A percentile compares a stretch with the other conserved stretches of the same genome.
These are phyloP conservation scores for Solanum arcanum DNA, from an alignment of 257 asterid genomes.

Conservation along the genomic window DNA sequence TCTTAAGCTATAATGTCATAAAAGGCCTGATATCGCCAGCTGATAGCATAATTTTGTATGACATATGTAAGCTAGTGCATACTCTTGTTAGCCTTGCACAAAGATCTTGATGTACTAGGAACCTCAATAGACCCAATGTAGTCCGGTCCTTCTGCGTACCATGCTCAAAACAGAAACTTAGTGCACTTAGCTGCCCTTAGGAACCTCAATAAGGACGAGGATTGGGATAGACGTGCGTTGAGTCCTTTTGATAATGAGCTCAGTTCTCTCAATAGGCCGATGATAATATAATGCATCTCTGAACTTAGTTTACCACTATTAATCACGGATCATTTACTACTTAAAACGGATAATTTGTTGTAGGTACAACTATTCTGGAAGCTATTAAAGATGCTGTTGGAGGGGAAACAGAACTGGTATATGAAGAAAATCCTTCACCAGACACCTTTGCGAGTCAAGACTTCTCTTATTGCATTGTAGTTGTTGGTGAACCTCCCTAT, in stretches of 20 bases:
- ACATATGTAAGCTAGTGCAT: not conserved
- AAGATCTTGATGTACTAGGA: not conserved
- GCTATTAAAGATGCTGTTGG: constrained; percentile 58
- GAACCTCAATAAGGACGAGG: not conserved
- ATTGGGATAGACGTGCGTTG: not conserved
- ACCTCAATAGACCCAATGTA: not conserved
- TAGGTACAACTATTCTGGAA: constrained; percentile 80
- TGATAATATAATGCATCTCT: not conserved
- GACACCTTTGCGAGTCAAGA: constrained; percentile 44
- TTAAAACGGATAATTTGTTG: not conserved
- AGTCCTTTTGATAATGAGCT: not conserved
- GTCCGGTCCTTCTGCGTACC: not conserved
- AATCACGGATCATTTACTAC: not conserved
- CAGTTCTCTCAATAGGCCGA: not conserved
- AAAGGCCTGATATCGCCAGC: not conserved
- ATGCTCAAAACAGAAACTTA: not conserved
- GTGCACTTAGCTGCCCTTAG: not conserved
- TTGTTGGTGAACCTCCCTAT: constrained; percentile 73
- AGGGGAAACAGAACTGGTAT: constrained; percentile 42
- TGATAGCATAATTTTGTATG: not conserved
- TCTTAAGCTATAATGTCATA: not conserved
- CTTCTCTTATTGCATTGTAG: constrained; percentile 60
- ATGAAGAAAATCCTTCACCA: constrained; percentile 48
- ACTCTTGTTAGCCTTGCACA: not conserved
- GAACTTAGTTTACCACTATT: not conserved